Base-by-base conservation (phyloP, 1,139 yeast species). In the Petasospora fabianii region DNA sequence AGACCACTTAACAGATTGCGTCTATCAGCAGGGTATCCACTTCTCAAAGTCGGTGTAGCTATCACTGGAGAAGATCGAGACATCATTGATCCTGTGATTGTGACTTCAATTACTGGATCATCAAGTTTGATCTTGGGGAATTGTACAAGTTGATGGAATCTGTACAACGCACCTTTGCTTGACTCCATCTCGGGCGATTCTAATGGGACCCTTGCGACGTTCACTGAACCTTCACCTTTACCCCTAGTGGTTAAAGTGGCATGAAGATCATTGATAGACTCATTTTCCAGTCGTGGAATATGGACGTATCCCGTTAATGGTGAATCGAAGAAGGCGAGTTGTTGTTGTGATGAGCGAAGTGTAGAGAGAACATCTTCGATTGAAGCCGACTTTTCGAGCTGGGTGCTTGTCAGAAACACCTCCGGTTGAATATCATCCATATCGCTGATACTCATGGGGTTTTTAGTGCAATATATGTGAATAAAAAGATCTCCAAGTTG, bases 1-100 rank as follows among this genome's bases (percentile, higher is more conserved):
- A 53, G 35, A 1, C 50, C 56, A 9, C 46, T 49, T 5, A 55
- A 29, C 2, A 55, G 24, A 32, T 55, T 55, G 13, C 58, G 38
- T 27, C 50, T 38, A 21, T 46, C 44, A 3, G 46, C 53, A 2
- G 59, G 57, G 16, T 39, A 39, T 8, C 47, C 35, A 11, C 30
- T 32, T 15, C 27, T 14, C 15, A 34, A 19, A 5, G 15, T 21
- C 3, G 20, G 24, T 4, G 14, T 15, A n/a, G 21, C 26, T 11
- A 11, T n/a, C n/a, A n/a, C n/a, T n/a, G n/a, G n/a, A n/a, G n/a
- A n/a, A n/a, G n/a, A n/a, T n/a, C n/a, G n/a, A n/a, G n/a, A n/a
- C n/a, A n/a, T 8, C n/a, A 22, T 10, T 10, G 26, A 22, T 12
- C 30, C 46, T 27, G 34, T 35, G 7, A 44, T 33, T n/a, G 30